Conservation (phyloP, 1,139 yeast genomes). For the Hyphopichia pseudoburtonii region DNA sequence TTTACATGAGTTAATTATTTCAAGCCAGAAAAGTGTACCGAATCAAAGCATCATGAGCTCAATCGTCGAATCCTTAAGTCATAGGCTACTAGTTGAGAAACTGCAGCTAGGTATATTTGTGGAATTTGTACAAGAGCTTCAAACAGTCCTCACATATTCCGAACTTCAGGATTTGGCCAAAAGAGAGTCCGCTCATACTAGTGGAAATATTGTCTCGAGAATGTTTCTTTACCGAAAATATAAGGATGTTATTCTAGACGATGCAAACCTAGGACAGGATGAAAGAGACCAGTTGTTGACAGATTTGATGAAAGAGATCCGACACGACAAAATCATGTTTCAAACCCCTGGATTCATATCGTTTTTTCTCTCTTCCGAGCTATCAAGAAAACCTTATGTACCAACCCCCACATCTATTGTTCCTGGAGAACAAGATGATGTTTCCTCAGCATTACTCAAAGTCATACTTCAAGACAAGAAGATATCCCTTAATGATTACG, state of each 20-base stretch:
- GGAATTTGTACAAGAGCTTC: not conserved
- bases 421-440: not conserved
- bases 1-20: conserved; percentile 18
- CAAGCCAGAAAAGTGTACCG: conserved; percentile 13
- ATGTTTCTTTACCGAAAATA: not conserved
- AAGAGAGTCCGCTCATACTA: not conserved
- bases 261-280: not conserved
- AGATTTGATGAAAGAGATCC: not conserved
- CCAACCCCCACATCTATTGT: not conserved
- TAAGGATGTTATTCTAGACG: not conserved
- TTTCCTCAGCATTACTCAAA: not conserved
- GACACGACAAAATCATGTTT: not conserved
- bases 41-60: conserved; percentile 17
- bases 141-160: not conserved
- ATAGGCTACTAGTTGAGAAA: conserved; percentile 8
- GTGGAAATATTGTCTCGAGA: not conserved
- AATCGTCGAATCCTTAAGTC: conserved; percentile 21
- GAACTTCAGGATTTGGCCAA: not conserved
- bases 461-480: conserved; percentile 1
- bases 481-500: conserved; percentile 2
- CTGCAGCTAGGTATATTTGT: not conserved
- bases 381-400: not conserved
- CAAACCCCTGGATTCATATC: conserved; percentile 1
- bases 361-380: not conserved
- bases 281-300: not conserved